These are phyloP conservation scores for Paecilomyces sp. DNA, from an alignment of 2,329 filamentous ascomycete species.

Conservation along the genomic window DNA sequence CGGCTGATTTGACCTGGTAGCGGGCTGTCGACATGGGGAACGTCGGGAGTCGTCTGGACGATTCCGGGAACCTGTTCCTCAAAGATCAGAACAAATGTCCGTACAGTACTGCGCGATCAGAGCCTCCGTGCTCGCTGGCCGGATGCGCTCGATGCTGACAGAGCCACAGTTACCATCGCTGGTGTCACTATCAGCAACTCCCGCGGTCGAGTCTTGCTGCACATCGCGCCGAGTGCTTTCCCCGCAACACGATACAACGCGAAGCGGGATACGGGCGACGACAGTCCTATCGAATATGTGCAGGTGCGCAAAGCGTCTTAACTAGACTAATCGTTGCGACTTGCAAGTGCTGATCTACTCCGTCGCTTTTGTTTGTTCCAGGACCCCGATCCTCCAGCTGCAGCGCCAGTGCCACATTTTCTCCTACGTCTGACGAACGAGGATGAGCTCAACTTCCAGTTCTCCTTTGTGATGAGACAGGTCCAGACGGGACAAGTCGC, in stretches of 20 bases:
- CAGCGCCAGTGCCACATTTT: conserved; percentile 55
- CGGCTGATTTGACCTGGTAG: conserved; percentile 17
- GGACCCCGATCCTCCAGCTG: conserved; percentile 64
- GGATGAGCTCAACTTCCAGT: conserved; percentile 87
- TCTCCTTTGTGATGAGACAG: conserved; percentile 74
- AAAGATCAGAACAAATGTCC: conserved; percentile 88
- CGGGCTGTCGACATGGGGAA: conserved; percentile 67
- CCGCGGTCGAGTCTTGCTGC: conserved; percentile 67
- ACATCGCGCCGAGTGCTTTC: conserved; percentile 76
- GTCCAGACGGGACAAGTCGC: conserved; percentile 40
- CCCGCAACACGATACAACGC: conserved; percentile 73
- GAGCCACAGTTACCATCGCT: conserved; percentile 68
- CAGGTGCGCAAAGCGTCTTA: conserved; percentile 54
- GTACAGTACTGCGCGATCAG: conserved; percentile 33
- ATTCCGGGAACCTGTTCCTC: conserved; percentile 69
- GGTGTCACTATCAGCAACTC: conserved; percentile 75
- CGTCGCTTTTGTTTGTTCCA: conserved; percentile 28
- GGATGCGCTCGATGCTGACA: conserved; percentile 1
- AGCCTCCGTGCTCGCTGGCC: neutral
- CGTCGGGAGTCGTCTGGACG: conserved; percentile 81
- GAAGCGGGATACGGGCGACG: conserved; percentile 66
- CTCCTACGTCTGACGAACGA: conserved; percentile 82
- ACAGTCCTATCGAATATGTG: conserved; percentile 75
- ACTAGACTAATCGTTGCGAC: neutral
- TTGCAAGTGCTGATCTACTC: conserved; percentile 1